These are phyloP conservation scores for Paramecium octaurelia DNA, from an alignment of 73 alveolate species.

Conservation along the genomic window DNA sequence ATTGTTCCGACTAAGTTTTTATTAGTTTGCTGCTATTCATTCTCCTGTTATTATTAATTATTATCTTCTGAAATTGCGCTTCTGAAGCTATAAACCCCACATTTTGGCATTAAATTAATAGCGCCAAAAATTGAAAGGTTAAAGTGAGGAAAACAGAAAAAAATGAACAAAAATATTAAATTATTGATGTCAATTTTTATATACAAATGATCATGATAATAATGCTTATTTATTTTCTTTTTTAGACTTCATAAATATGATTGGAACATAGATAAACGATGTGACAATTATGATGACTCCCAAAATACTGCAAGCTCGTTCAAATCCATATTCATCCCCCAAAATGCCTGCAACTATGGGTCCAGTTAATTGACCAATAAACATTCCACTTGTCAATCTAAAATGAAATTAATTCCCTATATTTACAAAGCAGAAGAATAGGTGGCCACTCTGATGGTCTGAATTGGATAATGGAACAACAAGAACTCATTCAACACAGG, in stretches of 20 bases:
- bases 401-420: background rate
- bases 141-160: background rate
- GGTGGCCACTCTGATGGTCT: background rate
- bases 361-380: background rate
- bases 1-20: background rate
- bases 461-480: background rate
- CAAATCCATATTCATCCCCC: background rate
- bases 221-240: background rate
- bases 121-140: background rate
- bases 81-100: background rate
- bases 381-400: conserved; percentile 40
- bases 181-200: background rate
- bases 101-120: background rate
- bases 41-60: background rate
- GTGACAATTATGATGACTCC: background rate
- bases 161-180: background rate
- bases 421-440: conserved; percentile 6
- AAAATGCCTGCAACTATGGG: conserved; percentile 9
- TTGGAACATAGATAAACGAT: background rate
- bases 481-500: conserved; percentile 31
- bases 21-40: background rate
- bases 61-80: background rate
- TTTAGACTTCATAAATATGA: background rate
- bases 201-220: background rate
- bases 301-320: conserved; percentile 1